phyloP scores from a whole-genome alignment of 495 filamentous ascomycete species.

The Cladorrhinum samala region DNA sequence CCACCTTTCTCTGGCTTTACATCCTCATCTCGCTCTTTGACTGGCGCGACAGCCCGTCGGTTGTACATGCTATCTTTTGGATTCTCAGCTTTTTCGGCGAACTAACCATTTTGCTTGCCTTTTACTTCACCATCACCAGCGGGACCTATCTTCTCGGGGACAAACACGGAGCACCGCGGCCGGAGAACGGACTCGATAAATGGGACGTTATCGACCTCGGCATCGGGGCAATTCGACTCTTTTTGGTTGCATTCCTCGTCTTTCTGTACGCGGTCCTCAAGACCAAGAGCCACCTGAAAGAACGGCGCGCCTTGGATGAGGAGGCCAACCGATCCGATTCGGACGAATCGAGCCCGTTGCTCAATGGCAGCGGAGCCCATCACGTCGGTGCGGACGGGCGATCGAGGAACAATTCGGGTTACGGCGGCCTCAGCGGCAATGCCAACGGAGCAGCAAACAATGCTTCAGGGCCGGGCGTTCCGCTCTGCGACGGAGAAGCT shows the following conservation, averaged over 20 bases:
- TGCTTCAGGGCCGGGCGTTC: slow-evolving; percentile 22
- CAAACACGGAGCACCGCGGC: slow-evolving; percentile 7
- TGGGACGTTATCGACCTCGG: slow-evolving; percentile 50
- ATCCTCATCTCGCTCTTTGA: slow-evolving; percentile 75
- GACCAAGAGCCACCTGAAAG: slow-evolving; percentile 24
- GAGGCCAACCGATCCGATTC: slow-evolving; percentile 39
- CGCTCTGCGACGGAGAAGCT: slow-evolving; percentile 38
- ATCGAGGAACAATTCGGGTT: slow-evolving; percentile 17
- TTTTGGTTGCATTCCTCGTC: slow-evolving; percentile 29
- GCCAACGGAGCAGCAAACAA: slow-evolving; percentile 22
- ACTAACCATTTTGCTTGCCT: slow-evolving; percentile 58
- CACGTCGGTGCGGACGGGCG: slow-evolving; percentile 28
- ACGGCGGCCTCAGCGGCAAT: slow-evolving; percentile 22
- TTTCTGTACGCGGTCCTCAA: slow-evolving; percentile 36
- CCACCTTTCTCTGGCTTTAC: slow-evolving; percentile 52
- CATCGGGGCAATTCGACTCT: slow-evolving; percentile 39
- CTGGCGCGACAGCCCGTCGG: slow-evolving; percentile 64
- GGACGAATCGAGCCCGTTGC: slow-evolving; percentile 46
- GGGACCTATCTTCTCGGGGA: slow-evolving; percentile 45
- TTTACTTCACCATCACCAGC: slow-evolving; percentile 54
- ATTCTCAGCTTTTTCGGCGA: slow-evolving; percentile 60
- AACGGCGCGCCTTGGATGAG: slow-evolving; percentile 34
- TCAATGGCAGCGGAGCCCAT: slow-evolving; percentile 31
- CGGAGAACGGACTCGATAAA: slow-evolving; percentile 21
- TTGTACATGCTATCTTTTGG: slow-evolving; percentile 72